Base-by-base conservation (phyloP, 83 land plant genomes). In the Picea abies region DNA sequence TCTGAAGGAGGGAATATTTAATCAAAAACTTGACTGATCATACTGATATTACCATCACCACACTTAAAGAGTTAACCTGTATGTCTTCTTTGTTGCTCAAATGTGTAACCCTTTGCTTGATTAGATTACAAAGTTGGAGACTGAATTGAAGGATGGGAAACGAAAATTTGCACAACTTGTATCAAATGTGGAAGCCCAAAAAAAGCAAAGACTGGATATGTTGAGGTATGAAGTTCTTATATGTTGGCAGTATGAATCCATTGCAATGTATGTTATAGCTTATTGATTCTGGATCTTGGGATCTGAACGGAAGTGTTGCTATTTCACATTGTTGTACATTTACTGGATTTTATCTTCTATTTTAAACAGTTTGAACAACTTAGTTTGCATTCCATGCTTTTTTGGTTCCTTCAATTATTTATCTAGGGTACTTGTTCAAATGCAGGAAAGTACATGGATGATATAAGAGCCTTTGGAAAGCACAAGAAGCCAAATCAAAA, bases 121-220 rank as follows among this genome's bases (percentile, higher is more conserved):
- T 41, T 72, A 72, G 76, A 72, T 72, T 19, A 44, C 25, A 41
- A 72, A 44, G 17, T 23, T 72, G 58, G 76, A 72, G 76, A 72
- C 20, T n/a, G 76, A 72, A 44, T 72, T 72, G 52, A 44, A 72
- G 22, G n/a, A 39, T n/a, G 58, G 52, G 41, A 72, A 72, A 44
- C 76, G 58, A 3, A 72, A 72, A 72, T 23, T 26, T 66, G 70
- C 70, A 66, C 70, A 25, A 72, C 76, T 72, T 72, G 76, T 49
- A 72, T 39, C 76, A 39, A 41, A 41, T 44, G 76, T 20, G 23
- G 76, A 72, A 14, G 9, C 19, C 44, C 56, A n/a, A 9, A 72
- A 72, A 11, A 72, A 72, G 56, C 56, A 72, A 20, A 44, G 52
- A 44, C 76, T 39, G 20, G 76, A n/a, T n/a, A 22, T 23, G 25